Evolutionary conservation across 1,284 basidiomycete species (phyloP), one percentile per base, ranked within the genome.

Genomic region (Earliella scabrosa): DNA sequence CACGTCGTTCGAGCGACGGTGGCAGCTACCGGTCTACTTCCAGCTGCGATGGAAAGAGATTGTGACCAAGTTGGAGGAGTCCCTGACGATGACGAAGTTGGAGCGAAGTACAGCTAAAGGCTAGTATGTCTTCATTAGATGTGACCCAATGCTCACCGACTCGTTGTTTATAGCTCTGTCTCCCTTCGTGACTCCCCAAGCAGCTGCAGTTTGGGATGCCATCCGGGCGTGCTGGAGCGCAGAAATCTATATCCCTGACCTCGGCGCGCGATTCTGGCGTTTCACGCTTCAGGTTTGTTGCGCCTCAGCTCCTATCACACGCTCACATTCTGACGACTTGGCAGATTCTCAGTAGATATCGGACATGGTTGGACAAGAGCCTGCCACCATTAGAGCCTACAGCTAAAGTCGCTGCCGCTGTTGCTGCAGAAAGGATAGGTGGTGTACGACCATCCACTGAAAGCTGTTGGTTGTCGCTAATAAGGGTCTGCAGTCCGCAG

Each of bases 11-110:
- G 86, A 91, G 67, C 82, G 86, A 53, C 82, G 95, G 38, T 99
- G 97, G 96, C 97, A 98, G 69, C 79, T 99, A 6, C 92, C 94
- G 0, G 92, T 98, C 16, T 99, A 99, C 71, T 98, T 97, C 72
- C 97, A 99, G 70, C 78, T 99, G 61, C 84, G 96, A n/a, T 97
- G 95, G 90, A 97, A 98, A 70, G 95, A 97, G 66, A 92, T 97
- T 50, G 86, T 97, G 1, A 74, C 80, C 0, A 80, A 79, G 43
- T 74, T 96, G 14, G 96, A 98, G 73, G 84, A 87, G 9, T 74
- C 75, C 1, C 73, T 97, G 23, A 69, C 73, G 11, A 67, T 66
- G n/a, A 71, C 75, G 18, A 74, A 73, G 45, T 67, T 86, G 24
- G 80, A 81, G 41, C 70, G 75, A 9, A 71, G 68, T 39, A 65